Evolutionary conservation across 179 eudicot species (phyloP), one percentile per base, ranked within the genome.

Genomic region (Camellia oleifera): DNA sequence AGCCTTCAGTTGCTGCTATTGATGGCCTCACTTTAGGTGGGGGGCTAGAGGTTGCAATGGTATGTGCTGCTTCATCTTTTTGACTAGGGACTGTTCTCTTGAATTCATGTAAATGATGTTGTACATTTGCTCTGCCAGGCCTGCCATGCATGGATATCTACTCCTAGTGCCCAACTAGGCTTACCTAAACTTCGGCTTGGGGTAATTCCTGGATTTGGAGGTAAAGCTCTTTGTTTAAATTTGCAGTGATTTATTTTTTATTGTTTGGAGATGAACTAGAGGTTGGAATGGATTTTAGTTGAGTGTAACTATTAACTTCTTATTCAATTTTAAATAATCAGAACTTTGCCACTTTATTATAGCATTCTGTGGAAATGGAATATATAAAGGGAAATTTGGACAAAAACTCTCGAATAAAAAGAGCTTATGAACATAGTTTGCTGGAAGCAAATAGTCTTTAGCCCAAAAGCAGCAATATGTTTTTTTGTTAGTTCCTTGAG

Each of bases 1-100:
- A 95, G 81, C 98, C 98, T 20, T 93, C 96, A 46, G 98, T 95
- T 83, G 98, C 98, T 81, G 98, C 98, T 78, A 88, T 95, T 76
- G 97, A 95, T 82, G 98, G 98, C 75, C 88, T 93, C 69, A 97
- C 98, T 71, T 87, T 93, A 75, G 98, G 98, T 82, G 98, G 98
- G 98, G 98, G 98, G 44, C 76, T 94, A 82, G 98, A 95, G 85
- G 94, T 95, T 82, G 97, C 98, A 75, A 95, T 95, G 98, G 98
- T 95, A 87, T 81, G 90, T 77, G 42, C 44, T 62, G 68, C 56
- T 70, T 0, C n/a, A 32, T 26, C 9, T 50, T 72, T 54, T 78
- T 44, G 48, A 44, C 46, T 0, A 78, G 3, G 3, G 12, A 57
- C 74, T 74, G 7, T 58, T 58, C 60, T 60, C 56, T 69, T 7